Conservation (phyloP, 169 alveolate species). For the Besnoitia besnoiti region DNA sequence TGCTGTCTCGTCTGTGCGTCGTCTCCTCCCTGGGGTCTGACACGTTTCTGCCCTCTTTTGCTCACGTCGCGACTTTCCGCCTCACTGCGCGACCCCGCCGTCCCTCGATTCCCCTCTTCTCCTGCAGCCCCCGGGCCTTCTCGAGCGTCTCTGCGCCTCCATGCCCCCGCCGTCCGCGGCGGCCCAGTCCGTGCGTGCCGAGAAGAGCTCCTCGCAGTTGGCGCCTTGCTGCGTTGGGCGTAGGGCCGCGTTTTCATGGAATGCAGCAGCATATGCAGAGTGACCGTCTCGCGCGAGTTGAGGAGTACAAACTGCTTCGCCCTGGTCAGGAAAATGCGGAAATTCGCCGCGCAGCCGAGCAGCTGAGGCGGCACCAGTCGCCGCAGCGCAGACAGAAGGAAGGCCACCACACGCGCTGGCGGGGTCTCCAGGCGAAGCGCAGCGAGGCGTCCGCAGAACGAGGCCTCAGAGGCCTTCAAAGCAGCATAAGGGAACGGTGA, state of each 20-base stretch:
- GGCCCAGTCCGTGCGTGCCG: neutral
- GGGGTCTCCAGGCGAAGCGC: slow-evolving; percentile 23
- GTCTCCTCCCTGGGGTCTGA: neutral
- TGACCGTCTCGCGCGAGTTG: slow-evolving; percentile 30
- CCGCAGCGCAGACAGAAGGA: slow-evolving; percentile 24
- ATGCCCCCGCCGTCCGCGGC: neutral
- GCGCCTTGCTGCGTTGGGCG: too few species aligned
- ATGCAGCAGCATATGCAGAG: slow-evolving; percentile 55
- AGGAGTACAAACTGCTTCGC: slow-evolving; percentile 50
- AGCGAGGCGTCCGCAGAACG: neutral
- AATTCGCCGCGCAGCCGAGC: slow-evolving; percentile 33
- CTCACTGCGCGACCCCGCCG: neutral
- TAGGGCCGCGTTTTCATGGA: slow-evolving; percentile 41
- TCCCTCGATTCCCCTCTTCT: neutral
- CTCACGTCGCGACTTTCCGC: neutral
- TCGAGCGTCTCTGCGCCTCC: neutral
- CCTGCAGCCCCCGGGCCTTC: neutral
- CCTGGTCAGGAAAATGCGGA: slow-evolving; percentile 32
- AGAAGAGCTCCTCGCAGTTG: too few species aligned
- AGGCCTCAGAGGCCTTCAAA: neutral
- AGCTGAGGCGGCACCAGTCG: slow-evolving; percentile 42
- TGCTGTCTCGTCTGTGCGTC: neutral
- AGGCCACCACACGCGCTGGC: slow-evolving; percentile 43
- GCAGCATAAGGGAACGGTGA: neutral
- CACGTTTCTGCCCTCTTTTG: neutral